Evolutionary conservation across 129 eudicot species (phyloP), one percentile per base, ranked within the genome.

Genomic region (Arctium lappa): DNA sequence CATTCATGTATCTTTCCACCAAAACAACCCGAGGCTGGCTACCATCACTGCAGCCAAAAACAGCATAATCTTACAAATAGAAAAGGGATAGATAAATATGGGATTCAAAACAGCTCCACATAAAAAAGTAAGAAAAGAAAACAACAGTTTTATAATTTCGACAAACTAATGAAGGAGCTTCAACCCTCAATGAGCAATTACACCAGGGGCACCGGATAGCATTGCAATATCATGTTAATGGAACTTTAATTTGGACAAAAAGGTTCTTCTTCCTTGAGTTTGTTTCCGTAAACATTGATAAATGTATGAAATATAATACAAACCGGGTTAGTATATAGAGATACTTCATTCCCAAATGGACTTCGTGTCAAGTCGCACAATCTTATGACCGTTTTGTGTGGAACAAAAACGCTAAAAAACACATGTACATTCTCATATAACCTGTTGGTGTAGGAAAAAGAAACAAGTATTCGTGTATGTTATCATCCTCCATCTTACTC

Each of bases 1-100:
- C 99, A 69, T 93, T 87, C 4, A 80, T 86, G 80, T 87, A 90
- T 87, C 89, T 90, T 77, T 96, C 98, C 85, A 96, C 91, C 82
- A 93, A 86, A 86, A 96, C 75, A 76, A 91, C 76, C 18, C n/a
- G 73, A 12, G 79, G 85, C 63, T 83, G 68, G 76, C 74, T 72
- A 56, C 89, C 78, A 46, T 79, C 82, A 73, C 94, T 91, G 75
- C 80, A 87, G 37, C 40, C 69, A 36, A 68, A 79, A 56, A 65
- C 29, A 78, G 30, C 4, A 76, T 29, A 46, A 60, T 60, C 65
- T 42, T 82, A 68, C 32, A 82, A 65, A 60, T 46, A n/a, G 15
- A 27, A 34, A 15, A 36, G 3, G 74, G 62, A 27, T 15, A 81
- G 62, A 53, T 6, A 72, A 0, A 70, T 77, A 30, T 44, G 37